phyloP scores from a whole-genome alignment of 2,329 filamentous ascomycete genomes.

The Eurotiales sp. region DNA sequence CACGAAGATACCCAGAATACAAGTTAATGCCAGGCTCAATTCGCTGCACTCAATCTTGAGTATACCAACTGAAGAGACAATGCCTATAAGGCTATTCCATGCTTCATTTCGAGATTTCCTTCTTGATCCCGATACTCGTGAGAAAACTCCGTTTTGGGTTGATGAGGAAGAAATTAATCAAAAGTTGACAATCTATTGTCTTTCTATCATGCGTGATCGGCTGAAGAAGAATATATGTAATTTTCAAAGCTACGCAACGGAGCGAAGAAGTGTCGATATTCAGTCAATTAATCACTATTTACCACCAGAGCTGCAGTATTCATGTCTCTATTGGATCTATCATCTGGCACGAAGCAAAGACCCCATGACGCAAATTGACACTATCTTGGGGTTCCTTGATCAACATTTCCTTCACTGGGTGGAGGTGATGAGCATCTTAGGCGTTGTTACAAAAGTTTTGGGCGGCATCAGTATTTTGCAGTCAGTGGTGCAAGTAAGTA shows the following conservation, averaged over 20 bases:
- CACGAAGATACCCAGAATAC: conserved; percentile 4
- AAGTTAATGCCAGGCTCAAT: conserved; percentile 6
- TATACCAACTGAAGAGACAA: neutral
- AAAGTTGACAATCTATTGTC: neutral
- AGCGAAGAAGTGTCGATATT: neutral
- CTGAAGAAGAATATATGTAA: conserved; percentile 13
- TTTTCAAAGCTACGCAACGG: conserved; percentile 12
- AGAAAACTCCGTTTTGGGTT: neutral
- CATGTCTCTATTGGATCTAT: conserved; percentile 26
- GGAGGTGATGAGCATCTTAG: neutral
- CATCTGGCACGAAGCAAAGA: conserved; percentile 17
- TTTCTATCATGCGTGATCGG: neutral
- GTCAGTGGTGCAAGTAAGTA: neutral
- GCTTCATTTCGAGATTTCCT: conserved; percentile 29
- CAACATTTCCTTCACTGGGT: conserved; percentile 1
- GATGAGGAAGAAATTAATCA: neutral
- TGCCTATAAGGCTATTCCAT: neutral
- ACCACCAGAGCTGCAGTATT: conserved; percentile 8
- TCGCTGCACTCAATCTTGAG: neutral
- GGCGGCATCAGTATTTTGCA: neutral
- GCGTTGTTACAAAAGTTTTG: neutral
- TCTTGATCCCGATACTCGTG: conserved; percentile 15
- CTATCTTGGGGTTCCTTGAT: neutral
- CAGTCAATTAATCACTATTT: neutral
- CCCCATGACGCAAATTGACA: neutral